Evolutionary conservation across 495 filamentous ascomycete genomes (phyloP).

Genomic region (Tuber indicum): DNA sequence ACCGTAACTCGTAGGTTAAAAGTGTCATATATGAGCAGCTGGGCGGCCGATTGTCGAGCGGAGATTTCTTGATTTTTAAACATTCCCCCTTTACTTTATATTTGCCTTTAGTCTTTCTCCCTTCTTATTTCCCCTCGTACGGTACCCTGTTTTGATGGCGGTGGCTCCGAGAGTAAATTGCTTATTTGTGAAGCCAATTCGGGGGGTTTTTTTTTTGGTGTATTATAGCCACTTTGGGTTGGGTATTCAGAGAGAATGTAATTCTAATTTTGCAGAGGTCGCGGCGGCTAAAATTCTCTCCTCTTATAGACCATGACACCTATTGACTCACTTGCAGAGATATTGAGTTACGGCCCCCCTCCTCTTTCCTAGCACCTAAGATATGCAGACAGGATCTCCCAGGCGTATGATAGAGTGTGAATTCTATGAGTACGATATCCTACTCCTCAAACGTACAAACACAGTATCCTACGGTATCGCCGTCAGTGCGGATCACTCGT

Average conservation of each 20-base stretch:
- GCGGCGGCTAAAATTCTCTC: neutral
- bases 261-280: neutral
- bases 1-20: constrained; percentile 12
- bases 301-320: neutral
- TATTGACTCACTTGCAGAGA: neutral
- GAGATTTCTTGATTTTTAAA: neutral
- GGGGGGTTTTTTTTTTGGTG: neutral
- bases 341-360: neutral
- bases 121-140: neutral
- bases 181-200: neutral
- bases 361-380: neutral
- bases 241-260: neutral
- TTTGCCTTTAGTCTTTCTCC: neutral
- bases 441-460: neutral
- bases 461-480: too few relatives aligned
- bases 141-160: neutral
- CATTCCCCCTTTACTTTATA: neutral
- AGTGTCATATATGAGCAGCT: neutral
- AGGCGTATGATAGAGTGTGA: neutral
- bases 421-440: neutral
- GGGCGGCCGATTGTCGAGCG: constrained; percentile 2
- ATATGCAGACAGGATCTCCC: neutral
- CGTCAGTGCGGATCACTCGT: neutral
- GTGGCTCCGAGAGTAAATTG: neutral
- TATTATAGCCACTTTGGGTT: neutral